Percentiles rank a stretch among this genome's conserved stretches.
Conservation (phyloP, 768 basidiomycete species). For the Tephrocybe sp. region DNA sequence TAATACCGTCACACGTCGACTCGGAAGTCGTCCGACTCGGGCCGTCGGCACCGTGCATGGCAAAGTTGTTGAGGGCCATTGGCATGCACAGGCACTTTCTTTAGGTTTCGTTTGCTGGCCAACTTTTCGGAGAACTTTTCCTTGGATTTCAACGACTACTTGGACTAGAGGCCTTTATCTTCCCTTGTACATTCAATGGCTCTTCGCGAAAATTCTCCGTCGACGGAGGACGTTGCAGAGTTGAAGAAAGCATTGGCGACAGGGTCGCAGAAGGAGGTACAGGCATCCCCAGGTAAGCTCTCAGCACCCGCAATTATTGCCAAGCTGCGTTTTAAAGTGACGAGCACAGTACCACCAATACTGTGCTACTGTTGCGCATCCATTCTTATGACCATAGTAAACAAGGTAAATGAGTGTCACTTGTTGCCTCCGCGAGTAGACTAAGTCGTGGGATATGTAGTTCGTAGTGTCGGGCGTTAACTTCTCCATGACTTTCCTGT, state of each 20-base stretch:
- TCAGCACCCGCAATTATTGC: neutral
- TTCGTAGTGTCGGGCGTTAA: constrained; percentile 91
- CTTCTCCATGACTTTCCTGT: constrained; percentile 97
- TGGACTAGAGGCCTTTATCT: no score
- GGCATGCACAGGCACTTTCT: no score
- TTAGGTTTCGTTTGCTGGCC: neutral
- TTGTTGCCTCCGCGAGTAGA: neutral
- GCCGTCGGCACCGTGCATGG: no score
- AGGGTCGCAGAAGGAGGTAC: constrained; percentile 27
- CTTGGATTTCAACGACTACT: neutral
- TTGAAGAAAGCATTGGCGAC: constrained; percentile 36
- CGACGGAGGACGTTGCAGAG: constrained; percentile 26
- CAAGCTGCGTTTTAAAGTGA: no score
- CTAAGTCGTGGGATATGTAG: constrained; percentile 35
- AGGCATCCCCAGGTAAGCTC: constrained; percentile 25
- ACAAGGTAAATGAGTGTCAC: constrained; percentile 66
- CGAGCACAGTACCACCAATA: constrained; percentile 68
- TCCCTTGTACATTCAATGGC: no score
- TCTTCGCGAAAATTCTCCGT: constrained; percentile 7
- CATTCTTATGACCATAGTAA: constrained; percentile 95
- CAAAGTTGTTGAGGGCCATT: no score
- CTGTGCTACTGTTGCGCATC: constrained; percentile 89
- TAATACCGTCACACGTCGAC: neutral
- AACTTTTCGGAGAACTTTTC: neutral
- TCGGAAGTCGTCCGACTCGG: no score